Base-by-base conservation (phyloP, 106 monocot species). In the Apostasia ramifera region DNA sequence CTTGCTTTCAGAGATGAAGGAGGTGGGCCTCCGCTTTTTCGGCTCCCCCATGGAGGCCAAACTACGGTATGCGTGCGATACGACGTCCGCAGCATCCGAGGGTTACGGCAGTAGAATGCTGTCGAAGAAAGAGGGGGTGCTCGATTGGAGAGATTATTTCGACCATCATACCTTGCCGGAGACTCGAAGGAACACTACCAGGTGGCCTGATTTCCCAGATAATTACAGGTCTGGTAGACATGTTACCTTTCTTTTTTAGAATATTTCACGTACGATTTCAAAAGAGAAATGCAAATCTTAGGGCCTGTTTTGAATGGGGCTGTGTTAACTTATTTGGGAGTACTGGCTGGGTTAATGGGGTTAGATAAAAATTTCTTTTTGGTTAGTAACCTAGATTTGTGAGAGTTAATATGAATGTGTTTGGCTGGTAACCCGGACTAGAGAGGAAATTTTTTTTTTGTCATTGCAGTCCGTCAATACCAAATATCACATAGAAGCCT, bases 131-230 rank as follows among this genome's bases (percentile, higher is more conserved):
- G 98, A 87, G 3, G 77, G 76, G 5, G 90, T 90, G 47, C 78
- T 98, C 13, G 93, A 98, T 53, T 98, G 98, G 98, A 82, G 98
- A 74, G 90, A 93, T 61, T 98, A 98, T 70, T 98, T 93, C 60
- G 89, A 98, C 68, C 98, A 93, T 64, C 98, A 98, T 69, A 82
- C 90, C 1, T 78, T 98, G 8, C 98, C 98, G 9, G 79, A 88
- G 53, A 77, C 87, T 8, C 73, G 92, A 1, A 63, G 93, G 58
- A 58, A 93, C 49, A 85, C 87, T 10, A 55, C 45, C 58, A 69
- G 74, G 40, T 98, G 98, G 98, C 93, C 93, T 0, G 87, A 81
- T 15, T 77, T 83, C 14, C 79, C 85, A 13, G 41, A 59, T 8
- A 78, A 79, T 67, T 98, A 98, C 79, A 89, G 97, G 97, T 92